phyloP scores from a whole-genome alignment of 257 asterid genomes.

The Salvia hispanica region DNA sequence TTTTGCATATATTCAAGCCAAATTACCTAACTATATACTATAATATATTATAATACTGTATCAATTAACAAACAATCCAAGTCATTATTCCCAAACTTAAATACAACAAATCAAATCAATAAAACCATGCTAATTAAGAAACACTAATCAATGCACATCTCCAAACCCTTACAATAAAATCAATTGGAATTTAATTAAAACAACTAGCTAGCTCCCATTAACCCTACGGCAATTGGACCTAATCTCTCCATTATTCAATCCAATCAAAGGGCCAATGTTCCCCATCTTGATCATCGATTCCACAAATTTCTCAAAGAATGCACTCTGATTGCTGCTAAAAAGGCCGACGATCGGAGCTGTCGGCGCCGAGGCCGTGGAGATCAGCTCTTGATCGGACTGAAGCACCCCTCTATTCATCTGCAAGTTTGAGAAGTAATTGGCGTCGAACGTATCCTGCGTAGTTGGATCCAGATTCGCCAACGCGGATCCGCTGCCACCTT shows the following conservation, averaged over 20 bases:
- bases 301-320: constrained; percentile 54
- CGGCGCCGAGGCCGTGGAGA: constrained; percentile 54
- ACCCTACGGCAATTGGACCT: constrained; percentile 50
- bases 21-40: no score
- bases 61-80: no score
- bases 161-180: no score
- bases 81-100: no score
- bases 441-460: constrained; percentile 50
- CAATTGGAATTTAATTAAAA: no score
- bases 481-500: constrained; percentile 39
- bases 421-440: constrained; percentile 53
- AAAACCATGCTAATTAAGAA: no score
- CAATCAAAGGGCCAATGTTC: constrained; percentile 58
- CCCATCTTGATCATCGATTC: constrained; percentile 73
- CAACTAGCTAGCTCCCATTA: constrained; percentile 22
- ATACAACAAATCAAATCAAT: no score
- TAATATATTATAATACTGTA: no score
- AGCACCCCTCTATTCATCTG: constrained; percentile 58
- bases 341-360: constrained; percentile 44
- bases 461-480: constrained; percentile 55
- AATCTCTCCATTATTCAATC: constrained; percentile 56
- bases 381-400: constrained; percentile 61
- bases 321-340: constrained; percentile 46
- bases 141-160: no score
- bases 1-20: no score